Evolutionary conservation across 768 basidiomycete genomes (phyloP).

Genomic region (Cytidiella melzeri): DNA sequence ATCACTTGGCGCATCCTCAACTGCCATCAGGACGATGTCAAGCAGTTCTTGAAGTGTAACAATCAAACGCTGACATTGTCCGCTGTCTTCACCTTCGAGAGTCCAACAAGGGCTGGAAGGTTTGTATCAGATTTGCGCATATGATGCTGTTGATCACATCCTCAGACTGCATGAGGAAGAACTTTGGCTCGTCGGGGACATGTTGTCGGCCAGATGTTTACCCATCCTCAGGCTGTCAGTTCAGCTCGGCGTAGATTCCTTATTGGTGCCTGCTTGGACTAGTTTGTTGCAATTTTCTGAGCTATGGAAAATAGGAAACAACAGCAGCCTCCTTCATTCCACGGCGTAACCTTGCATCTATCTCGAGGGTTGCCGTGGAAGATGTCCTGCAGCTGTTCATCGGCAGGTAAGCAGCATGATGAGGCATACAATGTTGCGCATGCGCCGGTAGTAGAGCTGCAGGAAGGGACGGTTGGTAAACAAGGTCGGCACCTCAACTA

Average conservation of each 20-base stretch:
- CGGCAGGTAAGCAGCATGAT: slow-evolving; percentile 1
- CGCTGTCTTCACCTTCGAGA: not conserved
- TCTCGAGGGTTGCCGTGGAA: not conserved
- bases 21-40: no score
- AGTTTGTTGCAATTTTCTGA: not conserved
- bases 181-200: no score
- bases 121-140: not conserved
- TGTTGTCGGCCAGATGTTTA: no score
- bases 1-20: no score
- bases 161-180: no score
- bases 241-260: not conserved
- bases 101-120: not conserved
- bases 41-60: not conserved
- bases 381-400: not conserved
- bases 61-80: not conserved
- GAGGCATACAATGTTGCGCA: slow-evolving; percentile 7
- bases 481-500: slow-evolving; percentile 6
- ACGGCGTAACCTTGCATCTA: not conserved
- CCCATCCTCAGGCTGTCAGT: no score
- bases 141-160: no score
- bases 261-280: not conserved
- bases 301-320: not conserved
- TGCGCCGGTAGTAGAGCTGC: slow-evolving; percentile 2
- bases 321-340: not conserved
- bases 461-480: not conserved